Evolutionary conservation across 495 filamentous ascomycete species (phyloP).

Genomic region (Penicillium diatomitis): DNA sequence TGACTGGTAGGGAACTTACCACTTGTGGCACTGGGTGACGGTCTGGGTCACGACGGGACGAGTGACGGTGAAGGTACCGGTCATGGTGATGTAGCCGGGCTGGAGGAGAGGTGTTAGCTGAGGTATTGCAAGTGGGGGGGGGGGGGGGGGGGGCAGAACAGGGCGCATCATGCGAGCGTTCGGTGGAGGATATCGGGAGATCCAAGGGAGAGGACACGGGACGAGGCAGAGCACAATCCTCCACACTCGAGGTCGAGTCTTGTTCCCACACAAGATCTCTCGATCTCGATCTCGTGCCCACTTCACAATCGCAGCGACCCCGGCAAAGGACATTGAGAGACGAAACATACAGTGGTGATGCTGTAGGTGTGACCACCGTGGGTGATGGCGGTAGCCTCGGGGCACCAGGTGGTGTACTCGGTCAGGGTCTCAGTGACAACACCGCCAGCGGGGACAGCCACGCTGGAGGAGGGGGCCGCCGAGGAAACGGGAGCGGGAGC

Average conservation of each 20-base stretch:
- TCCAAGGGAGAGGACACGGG: not conserved
- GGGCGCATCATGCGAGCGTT: not conserved
- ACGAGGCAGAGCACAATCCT: too few relatives aligned
- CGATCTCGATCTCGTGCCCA: not conserved
- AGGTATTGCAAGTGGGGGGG: not conserved
- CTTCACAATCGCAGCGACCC: not conserved
- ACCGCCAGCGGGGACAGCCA: conserved; percentile 17
- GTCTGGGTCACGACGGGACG: conserved; percentile 56
- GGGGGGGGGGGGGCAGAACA: not conserved
- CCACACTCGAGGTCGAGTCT: too few relatives aligned
- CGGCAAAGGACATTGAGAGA: conserved; percentile 4
- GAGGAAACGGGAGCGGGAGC: too few relatives aligned
- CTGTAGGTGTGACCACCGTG: conserved; percentile 67
- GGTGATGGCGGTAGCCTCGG: conserved; percentile 60
- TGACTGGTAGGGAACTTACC: conserved; percentile 30
- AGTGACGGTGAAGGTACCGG: conserved; percentile 54
- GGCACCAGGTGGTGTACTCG: conserved; percentile 80
- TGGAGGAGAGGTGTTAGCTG: conserved; percentile 18
- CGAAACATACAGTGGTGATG: conserved; percentile 53
- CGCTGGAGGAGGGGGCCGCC: too few relatives aligned
- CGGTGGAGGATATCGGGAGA: not conserved
- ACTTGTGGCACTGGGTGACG: conserved; percentile 56
- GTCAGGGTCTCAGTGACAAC: conserved; percentile 70
- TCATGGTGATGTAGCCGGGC: conserved; percentile 73
- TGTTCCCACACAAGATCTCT: not conserved